Conservation (phyloP, 2,329 filamentous ascomycete species). For the Aureobasidium sp. region DNA sequence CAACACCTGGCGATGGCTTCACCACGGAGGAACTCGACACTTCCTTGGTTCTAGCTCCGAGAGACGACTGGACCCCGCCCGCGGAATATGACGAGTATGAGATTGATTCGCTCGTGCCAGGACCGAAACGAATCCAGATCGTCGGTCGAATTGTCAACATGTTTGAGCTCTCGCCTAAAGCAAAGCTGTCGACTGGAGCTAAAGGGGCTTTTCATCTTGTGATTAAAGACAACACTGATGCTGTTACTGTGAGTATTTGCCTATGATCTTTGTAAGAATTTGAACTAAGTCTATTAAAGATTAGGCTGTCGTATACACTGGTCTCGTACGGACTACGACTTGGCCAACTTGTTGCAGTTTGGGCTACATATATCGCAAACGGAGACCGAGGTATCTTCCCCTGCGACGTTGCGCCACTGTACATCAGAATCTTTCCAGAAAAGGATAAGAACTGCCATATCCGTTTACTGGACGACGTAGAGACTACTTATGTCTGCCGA, state of each 20-base stretch:
- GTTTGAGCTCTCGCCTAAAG: constrained; percentile 34
- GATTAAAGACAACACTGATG: constrained; percentile 48
- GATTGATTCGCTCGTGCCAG: constrained; percentile 42
- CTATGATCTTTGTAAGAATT: neutral
- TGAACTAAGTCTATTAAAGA: constrained; percentile 23
- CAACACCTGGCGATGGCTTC: constrained; percentile 43
- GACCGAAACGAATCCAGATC: constrained; percentile 43
- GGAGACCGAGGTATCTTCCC: constrained; percentile 33
- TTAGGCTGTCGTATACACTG: constrained; percentile 44
- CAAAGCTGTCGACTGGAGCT: constrained; percentile 35
- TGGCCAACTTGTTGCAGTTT: constrained; percentile 48
- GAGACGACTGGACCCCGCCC: constrained; percentile 39
- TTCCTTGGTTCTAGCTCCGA: constrained; percentile 17
- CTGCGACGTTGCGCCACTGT: constrained; percentile 38
- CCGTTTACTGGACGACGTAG: constrained; percentile 43
- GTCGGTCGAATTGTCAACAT: constrained; percentile 51
- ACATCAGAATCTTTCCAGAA: constrained; percentile 51
- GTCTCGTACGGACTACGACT: constrained; percentile 37
- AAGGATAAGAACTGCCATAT: constrained; percentile 46
- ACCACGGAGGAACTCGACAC: constrained; percentile 36
- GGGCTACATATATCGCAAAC: constrained; percentile 47
- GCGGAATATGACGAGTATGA: constrained; percentile 36
- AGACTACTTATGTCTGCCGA: constrained; percentile 36
- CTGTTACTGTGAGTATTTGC: constrained; percentile 38
- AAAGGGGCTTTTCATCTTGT: constrained; percentile 46